Base-by-base conservation (phyloP, 2,329 filamentous ascomycete genomes). In the Immersiporthe knoxdaviesiana region DNA sequence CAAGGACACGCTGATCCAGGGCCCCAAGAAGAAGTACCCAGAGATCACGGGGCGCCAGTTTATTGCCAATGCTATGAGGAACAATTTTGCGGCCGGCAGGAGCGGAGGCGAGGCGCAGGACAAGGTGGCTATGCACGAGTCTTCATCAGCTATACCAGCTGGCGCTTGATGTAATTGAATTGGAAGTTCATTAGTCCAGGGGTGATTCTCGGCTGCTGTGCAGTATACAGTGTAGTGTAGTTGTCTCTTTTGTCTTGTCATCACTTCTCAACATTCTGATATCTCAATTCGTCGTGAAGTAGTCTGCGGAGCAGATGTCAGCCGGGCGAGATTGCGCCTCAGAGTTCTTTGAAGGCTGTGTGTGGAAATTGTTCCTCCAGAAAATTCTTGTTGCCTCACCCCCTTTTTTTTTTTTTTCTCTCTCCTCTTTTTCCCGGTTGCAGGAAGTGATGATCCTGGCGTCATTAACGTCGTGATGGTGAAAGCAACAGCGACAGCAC, bases 31-130 rank as follows among this genome's bases (percentile, higher is more conserved):
- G 77, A 88, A 87, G 76, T 88, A 88, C 75, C 82, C 84, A 2
- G 75, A 81, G 67, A 81, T 88, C 27, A 88, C 85, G 0, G 86
- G 86, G 2, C 83, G 81, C 68, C 80, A 88, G 72, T 88, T 88
- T 70, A 87, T 84, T n/a, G 76, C 81, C 21, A 82, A 79, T 62
- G 86, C 86, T 0, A 86, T 88, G 81, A 78, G 81, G 69, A 78
- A 84, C 67, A 87, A 88, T 72, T 87, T 83, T 74, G 77, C 79
- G 60, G 83, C 82, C 37, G 21, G 21, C 10, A 37, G 11, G 18
- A 32, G 18, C 37, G 30, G 18, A 37, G 8, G 18, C 3, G 21
- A 4, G 32, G 21, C 24, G 12, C 52, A 59, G 56, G 32, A 59
- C 2, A n/a, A 59, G 18, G 30, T 37, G 16, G 7, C 32, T 18